Base-by-base conservation (phyloP, 257 asterid species). In the Nicotiana attenuata region DNA sequence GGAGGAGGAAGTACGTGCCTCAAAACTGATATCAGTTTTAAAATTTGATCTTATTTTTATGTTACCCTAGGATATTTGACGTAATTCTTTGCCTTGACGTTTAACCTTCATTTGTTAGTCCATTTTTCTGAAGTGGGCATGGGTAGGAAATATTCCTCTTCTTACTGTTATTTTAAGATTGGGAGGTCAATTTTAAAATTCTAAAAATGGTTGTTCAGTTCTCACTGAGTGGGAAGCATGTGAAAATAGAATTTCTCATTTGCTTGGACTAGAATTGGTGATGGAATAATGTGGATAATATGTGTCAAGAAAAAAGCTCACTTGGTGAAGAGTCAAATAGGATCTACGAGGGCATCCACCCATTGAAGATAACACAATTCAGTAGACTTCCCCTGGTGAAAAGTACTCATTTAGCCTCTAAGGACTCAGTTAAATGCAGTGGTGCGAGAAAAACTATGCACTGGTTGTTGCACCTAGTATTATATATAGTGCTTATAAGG, bases 1-100 rank as follows among this genome's bases (percentile, higher is more conserved):
- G 94, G 97, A 84, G 57, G 57, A 52, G 95, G 94, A 83, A 90
- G 97, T 94, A 93, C 56, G 95, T 86, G 31, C 60, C 84, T 83
- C 19, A 1, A 82, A 69, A 68, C 71, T n/a, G 57, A 47, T 11
- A 75, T 5, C 79, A 13, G 3, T 22, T 67, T 47, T 15, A 22
- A 73, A 57, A 47, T 26, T 47, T 73, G 79, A 47, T 47, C 79
- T 73, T 73, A 47, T 73, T 73, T n/a, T 73, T 47, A 45, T 14
- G 61, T 73, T 47, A 29, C 47, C 28, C 59, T 45, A 20, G 78
- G 17, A 38, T 47, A 22, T 5, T 71, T 20, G 78, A 41, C 59
- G 13, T 20, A 69, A 9, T 41, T 20, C 59, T 13, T 69, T 41
- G 55, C 19, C 56, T 1, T 3, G 35, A 13, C 78, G 17, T 22